A percentile compares a stretch with the other conserved stretches of the same genome.
These are phyloP conservation scores for Tuber borchii DNA, from an alignment of 495 filamentous ascomycete genomes.

Conservation along the genomic window DNA sequence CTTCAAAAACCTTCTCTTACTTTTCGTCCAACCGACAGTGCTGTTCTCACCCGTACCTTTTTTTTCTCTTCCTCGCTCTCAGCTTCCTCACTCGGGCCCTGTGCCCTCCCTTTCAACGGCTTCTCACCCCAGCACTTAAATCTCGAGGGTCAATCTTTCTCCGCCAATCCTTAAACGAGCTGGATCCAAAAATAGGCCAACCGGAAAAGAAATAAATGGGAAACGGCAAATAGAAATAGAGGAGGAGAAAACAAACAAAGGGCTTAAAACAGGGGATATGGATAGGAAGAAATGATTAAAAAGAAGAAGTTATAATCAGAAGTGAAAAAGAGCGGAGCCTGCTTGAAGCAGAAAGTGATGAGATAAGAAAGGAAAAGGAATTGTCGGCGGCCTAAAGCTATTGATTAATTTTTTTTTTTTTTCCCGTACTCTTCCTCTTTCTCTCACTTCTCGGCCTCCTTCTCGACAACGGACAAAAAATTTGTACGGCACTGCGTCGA, in stretches of 20 bases:
- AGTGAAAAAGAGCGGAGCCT: not conserved
- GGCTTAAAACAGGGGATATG: not conserved
- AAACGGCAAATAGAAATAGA: slow-evolving; percentile 14
- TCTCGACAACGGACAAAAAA: slow-evolving; percentile 12
- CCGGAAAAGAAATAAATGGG: slow-evolving; percentile 12
- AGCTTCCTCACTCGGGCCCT: slow-evolving; percentile 16
- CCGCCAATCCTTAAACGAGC: slow-evolving; percentile 26
- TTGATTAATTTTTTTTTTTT: not conserved
- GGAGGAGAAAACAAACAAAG: slow-evolving; percentile 11
- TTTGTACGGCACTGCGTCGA: slow-evolving; percentile 21
- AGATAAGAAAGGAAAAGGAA: slow-evolving; percentile 3
- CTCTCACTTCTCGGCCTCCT: slow-evolving; percentile 5
- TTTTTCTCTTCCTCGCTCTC: slow-evolving; percentile 20
- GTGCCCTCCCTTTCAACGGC: slow-evolving; percentile 5
- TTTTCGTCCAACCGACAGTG: slow-evolving; percentile 3
- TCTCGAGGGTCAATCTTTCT: not conserved
- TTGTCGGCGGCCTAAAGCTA: not conserved
- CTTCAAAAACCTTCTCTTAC: slow-evolving; percentile 17
- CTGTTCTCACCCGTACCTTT: slow-evolving; percentile 10
- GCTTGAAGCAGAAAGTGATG: not conserved
- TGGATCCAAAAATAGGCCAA: slow-evolving; percentile 21
- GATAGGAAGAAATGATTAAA: not conserved
- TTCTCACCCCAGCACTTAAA: slow-evolving; percentile 3
- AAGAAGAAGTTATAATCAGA: not conserved
- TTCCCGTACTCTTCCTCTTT: not conserved